Base-by-base conservation (phyloP, 106 monocot genomes). In the Dioscorea zingiberensis region DNA sequence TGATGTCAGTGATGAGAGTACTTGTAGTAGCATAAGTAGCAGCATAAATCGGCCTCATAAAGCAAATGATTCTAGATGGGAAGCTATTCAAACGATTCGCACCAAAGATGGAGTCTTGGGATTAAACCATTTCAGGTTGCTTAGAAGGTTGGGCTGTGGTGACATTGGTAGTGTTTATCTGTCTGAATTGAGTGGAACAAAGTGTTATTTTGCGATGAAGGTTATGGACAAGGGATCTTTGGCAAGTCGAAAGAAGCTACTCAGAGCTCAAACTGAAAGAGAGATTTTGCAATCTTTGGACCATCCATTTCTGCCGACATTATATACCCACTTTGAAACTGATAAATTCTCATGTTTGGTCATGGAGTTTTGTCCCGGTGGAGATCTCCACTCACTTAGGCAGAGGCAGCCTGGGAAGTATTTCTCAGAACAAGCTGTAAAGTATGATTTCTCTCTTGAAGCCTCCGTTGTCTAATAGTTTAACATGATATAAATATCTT, bases 311-410 rank as follows among this genome's bases (percentile, higher is more conserved):
- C 74, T 75, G 48, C 74, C 74, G 8, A 75, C 74, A 55, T 28
- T 75, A 38, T 75, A 75, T 55, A 68, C 68, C 53, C 74, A 75
- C 54, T 75, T 75, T 55, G 74, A 75, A 61, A 75, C 74, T 16
- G 74, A 75, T 45, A 75, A 75, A 44, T 75, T 75, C 62, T 75
- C 74, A 25, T 75, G 74, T 62, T 62, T 75, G 68, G 74, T 75
- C 25, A 75, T 75, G 74, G 74, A 75, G 51, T 75, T 68, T 27
- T 75, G 74, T 54, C 74, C 74, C 13, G 74, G 74, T 44, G 74
- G 74, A 54, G 74, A 75, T 62, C 46, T 75, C 26, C 74, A 75
- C 55, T 62, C 74, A 11, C 74, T 75, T 30, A 59, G 74, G 30
- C 74, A 75, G 27, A 75, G 74, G 68, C 74, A 75, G 14, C 74